A percentile compares a stretch with the other conserved stretches of the same genome.
Conservation (phyloP, 2,329 filamentous ascomycete species). For the Paracorniculantispora psalliotae region DNA sequence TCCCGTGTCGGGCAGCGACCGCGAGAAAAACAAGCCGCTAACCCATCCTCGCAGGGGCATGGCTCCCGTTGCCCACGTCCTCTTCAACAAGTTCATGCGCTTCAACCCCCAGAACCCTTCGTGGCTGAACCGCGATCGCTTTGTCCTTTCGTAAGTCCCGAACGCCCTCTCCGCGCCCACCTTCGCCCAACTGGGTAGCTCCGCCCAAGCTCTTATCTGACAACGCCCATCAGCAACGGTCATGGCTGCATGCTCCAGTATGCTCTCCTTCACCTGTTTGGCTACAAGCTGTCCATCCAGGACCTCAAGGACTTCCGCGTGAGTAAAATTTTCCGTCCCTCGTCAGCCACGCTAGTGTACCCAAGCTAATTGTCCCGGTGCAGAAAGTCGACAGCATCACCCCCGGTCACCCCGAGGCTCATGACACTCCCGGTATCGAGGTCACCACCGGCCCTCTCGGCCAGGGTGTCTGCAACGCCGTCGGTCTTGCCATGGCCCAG, state of each 20-base stretch:
- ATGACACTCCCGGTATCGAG: conserved; percentile 95
- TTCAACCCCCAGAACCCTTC: conserved; percentile 99
- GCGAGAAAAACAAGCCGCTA: conserved; percentile 23
- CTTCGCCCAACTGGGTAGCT: conserved; percentile 3
- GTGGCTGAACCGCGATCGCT: conserved; percentile 96
- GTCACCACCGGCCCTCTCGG: conserved; percentile 97
- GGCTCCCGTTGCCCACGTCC: conserved; percentile 92
- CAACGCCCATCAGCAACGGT: conserved; percentile 65
- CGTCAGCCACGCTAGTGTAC: not conserved
- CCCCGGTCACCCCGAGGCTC: conserved; percentile 91
- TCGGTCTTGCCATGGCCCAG: conserved; percentile 96
- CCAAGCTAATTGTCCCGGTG: not conserved
- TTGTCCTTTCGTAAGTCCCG: conserved; percentile 92
- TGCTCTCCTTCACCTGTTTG: conserved; percentile 93
- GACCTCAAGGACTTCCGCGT: conserved; percentile 97
- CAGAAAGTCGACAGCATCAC: conserved; percentile 66
- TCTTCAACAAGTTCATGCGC: conserved; percentile 98
- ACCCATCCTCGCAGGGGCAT: conserved; percentile 54
- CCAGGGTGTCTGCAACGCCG: conserved; percentile 94
- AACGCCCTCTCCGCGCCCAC: not conserved
- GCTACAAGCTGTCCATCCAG: conserved; percentile 79
- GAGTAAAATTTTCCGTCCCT: conserved; percentile 37
- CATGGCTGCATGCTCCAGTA: conserved; percentile 99
- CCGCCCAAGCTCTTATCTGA: conserved; percentile 4
- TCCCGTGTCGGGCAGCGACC: not conserved